Conservation (phyloP, 2,329 filamentous ascomycete genomes). For the Colletotrichum zoysiae region DNA sequence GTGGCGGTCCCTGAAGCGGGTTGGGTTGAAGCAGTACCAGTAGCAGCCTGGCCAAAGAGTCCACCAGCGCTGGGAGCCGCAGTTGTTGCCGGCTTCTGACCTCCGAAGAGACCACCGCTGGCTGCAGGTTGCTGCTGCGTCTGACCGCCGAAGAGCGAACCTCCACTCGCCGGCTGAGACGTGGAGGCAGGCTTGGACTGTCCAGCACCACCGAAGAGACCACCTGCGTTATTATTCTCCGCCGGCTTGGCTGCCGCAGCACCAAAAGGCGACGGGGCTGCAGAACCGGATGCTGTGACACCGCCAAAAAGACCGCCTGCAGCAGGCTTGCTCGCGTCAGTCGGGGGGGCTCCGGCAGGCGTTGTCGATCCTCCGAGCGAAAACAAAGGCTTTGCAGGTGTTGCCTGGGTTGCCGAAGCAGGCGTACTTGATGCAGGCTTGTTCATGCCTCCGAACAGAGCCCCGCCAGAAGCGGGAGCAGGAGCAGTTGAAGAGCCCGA, state of each 20-base stretch:
- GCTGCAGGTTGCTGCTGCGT: slow-evolving; percentile 37
- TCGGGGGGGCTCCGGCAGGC: slow-evolving; percentile 67
- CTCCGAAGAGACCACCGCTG: slow-evolving; percentile 46
- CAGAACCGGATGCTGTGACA: slow-evolving; percentile 32
- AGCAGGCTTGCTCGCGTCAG: slow-evolving; percentile 50
- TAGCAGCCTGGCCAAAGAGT: slow-evolving; percentile 39
- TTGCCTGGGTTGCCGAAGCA: slow-evolving; percentile 49
- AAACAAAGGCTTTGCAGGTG: slow-evolving; percentile 63
- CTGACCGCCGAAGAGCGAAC: slow-evolving; percentile 37
- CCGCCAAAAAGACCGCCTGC: slow-evolving; percentile 50
- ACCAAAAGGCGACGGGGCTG: slow-evolving; percentile 37
- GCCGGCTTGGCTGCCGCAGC: slow-evolving; percentile 31
- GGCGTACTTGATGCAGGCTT: slow-evolving; percentile 35
- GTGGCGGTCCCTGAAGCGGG: slow-evolving; percentile 46
- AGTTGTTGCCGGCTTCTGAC: slow-evolving; percentile 27
- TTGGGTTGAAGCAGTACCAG: slow-evolving; percentile 44
- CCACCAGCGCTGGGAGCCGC: slow-evolving; percentile 31
- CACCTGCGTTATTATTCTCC: slow-evolving; percentile 40
- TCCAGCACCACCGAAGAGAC: slow-evolving; percentile 49
- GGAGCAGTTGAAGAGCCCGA: slow-evolving; percentile 43
- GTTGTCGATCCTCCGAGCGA: slow-evolving; percentile 64
- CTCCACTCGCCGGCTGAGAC: slow-evolving; percentile 39
- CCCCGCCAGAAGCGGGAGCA: slow-evolving; percentile 43
- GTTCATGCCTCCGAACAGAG: slow-evolving; percentile 35
- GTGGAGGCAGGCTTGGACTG: slow-evolving; percentile 48